A percentile compares a stretch with the other conserved stretches of the same genome.
phyloP scores from a whole-genome alignment of 148 eudicot genomes.

The Hydrangea macrophylla region DNA sequence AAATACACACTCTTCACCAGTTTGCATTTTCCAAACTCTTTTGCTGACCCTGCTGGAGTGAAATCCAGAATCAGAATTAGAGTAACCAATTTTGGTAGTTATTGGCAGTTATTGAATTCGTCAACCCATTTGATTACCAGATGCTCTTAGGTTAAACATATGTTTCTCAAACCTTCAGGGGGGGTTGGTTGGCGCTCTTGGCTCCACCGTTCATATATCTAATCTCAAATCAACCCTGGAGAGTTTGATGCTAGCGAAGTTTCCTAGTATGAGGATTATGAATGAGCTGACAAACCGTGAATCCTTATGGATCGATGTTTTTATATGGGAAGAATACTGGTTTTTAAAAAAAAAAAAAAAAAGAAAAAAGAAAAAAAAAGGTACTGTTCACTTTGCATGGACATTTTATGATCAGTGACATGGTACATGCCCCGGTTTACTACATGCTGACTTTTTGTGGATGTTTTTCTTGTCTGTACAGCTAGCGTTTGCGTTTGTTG shows the following conservation, averaged over 20 bases:
- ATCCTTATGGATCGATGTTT: background rate
- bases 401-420: background rate
- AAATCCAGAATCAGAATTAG: no score
- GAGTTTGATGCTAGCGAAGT: background rate
- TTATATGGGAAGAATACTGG: background rate
- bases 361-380: background rate
- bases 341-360: no score
- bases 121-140: no score
- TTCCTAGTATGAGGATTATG: background rate
- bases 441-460: constrained; percentile 10
- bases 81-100: no score
- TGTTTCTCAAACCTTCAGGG: no score
- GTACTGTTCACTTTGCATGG: background rate
- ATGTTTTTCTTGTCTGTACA: constrained; percentile 36
- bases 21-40: no score
- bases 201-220: background rate
- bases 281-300: background rate
- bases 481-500: constrained; percentile 64
- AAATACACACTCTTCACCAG: no score
- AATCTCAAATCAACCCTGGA: background rate
- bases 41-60: background rate
- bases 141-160: no score
- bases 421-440: background rate
- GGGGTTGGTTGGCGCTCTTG: no score
- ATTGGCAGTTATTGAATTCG: no score